A percentile compares a stretch with the other conserved stretches of the same genome.
Evolutionary conservation across 352 stramenopile species (phyloP).

Genomic region (Phytophthora constricta): DNA sequence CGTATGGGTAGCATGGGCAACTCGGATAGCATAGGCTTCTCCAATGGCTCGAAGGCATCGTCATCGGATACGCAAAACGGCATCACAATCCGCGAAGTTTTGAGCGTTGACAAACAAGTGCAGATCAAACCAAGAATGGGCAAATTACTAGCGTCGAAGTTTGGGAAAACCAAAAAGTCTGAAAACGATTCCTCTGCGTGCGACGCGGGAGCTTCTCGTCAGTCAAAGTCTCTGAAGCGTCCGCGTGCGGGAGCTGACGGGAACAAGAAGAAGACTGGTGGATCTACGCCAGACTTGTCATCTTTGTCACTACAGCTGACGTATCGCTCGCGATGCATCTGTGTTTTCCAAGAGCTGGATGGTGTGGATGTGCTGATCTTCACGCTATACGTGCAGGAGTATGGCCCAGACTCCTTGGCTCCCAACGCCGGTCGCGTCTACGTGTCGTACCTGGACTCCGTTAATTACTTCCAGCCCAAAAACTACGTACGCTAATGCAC

Average conservation of each 20-base stretch:
- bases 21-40: conserved; percentile 84
- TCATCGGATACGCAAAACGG: conserved; percentile 83
- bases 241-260: conserved; percentile 41
- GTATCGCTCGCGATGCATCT: conserved; percentile 90
- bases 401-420: conserved; percentile 70
- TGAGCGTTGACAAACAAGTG: conserved; percentile 89
- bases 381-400: conserved; percentile 91
- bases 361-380: conserved; percentile 91
- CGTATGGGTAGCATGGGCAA: conserved; percentile 87
- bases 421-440: conserved; percentile 87
- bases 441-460: conserved; percentile 90
- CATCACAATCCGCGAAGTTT: conserved; percentile 86
- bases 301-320: conserved; percentile 73
- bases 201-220: conserved; percentile 14
- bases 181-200: conserved; percentile 25
- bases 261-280: conserved; percentile 33
- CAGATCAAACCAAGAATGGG: conserved; percentile 88
- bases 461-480: conserved; percentile 91
- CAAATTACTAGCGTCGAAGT: conserved; percentile 73
- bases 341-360: conserved; percentile 90
- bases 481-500: conserved; percentile 90
- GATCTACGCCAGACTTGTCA: conserved; percentile 17
- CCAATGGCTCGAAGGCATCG: conserved; percentile 61
- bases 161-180: conserved; percentile 62
- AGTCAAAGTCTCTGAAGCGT: conserved; percentile 76